Percentiles rank a stretch among this genome's conserved stretches.
Conservation (phyloP, 2,329 filamentous ascomycete species). For the Shiraia sp. region DNA sequence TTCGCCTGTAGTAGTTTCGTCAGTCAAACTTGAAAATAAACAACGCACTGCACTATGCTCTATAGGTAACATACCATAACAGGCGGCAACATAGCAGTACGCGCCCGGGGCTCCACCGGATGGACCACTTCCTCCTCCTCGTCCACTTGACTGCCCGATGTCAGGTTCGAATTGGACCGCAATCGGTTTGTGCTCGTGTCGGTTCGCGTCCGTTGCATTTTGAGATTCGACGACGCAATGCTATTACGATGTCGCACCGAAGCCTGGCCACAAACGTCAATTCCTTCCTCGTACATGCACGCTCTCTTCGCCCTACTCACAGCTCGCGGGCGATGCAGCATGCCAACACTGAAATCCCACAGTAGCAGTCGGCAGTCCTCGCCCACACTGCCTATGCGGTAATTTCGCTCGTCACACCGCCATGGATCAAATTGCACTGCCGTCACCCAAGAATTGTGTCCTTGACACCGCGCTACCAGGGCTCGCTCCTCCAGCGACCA, state of each 20-base stretch:
- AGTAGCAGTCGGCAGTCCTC: conserved; percentile 88
- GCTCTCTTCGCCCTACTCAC: conserved; percentile 55
- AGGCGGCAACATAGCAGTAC: conserved; percentile 84
- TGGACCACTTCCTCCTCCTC: conserved; percentile 71
- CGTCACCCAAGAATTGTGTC: conserved; percentile 94
- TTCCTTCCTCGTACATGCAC: neutral
- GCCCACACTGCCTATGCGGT: conserved; percentile 93
- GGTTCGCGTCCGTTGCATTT: conserved; percentile 57
- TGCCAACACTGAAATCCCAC: conserved; percentile 97
- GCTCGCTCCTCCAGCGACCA: conserved; percentile 86
- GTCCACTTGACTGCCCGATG: conserved; percentile 52
- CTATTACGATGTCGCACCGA: conserved; percentile 62
- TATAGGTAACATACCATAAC: conserved; percentile 69
- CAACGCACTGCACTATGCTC: neutral
- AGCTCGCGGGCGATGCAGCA: conserved; percentile 88
- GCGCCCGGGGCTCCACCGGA: conserved; percentile 79
- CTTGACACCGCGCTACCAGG: conserved; percentile 89
- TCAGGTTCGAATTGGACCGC: conserved; percentile 72
- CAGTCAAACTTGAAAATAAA: neutral
- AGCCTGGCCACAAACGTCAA: conserved; percentile 42
- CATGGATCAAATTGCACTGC: conserved; percentile 94
- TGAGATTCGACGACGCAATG: conserved; percentile 53
- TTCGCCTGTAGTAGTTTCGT: conserved; percentile 66
- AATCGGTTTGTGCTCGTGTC: conserved; percentile 65
- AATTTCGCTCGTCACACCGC: conserved; percentile 94